Conservation (phyloP, 1,284 basidiomycete genomes). For the Heterobasidion annosum region DNA sequence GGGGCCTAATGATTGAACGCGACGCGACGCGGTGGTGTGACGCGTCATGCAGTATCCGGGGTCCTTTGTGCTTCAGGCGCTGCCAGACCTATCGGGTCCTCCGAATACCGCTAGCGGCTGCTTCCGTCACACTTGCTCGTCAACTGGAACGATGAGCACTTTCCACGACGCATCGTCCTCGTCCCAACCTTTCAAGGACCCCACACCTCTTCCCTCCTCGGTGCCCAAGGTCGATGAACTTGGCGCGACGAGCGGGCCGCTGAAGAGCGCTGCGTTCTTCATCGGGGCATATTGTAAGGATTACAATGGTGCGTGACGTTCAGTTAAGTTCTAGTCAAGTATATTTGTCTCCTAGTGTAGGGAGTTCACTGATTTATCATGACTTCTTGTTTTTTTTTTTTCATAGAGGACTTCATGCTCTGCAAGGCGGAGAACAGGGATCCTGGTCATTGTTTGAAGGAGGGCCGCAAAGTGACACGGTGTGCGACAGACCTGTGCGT, state of each 20-base stretch:
- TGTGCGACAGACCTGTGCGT: constrained; percentile 93
- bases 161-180: constrained; percentile 33
- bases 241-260: constrained; percentile 85
- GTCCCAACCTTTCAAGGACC: constrained; percentile 49
- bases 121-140: background rate
- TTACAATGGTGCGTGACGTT: constrained; percentile 77
- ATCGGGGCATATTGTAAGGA: constrained; percentile 94
- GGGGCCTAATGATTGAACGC: background rate
- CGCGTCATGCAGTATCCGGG: background rate
- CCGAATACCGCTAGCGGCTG: background rate
- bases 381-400: background rate
- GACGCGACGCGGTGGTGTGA: background rate
- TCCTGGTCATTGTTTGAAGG: constrained; percentile 91
- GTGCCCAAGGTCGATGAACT: constrained; percentile 87
- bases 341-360: background rate
- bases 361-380: background rate
- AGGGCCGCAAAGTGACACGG: constrained; percentile 92
- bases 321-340: background rate
- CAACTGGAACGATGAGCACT: constrained; percentile 38
- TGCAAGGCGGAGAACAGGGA: constrained; percentile 92
- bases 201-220: constrained; percentile 64
- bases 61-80: background rate
- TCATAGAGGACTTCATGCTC: constrained; percentile 96
- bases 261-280: constrained; percentile 97
- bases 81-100: background rate